Evolutionary conservation across 2,329 filamentous ascomycete genomes (phyloP).

Genomic region (Ceratocystis cubensis): DNA sequence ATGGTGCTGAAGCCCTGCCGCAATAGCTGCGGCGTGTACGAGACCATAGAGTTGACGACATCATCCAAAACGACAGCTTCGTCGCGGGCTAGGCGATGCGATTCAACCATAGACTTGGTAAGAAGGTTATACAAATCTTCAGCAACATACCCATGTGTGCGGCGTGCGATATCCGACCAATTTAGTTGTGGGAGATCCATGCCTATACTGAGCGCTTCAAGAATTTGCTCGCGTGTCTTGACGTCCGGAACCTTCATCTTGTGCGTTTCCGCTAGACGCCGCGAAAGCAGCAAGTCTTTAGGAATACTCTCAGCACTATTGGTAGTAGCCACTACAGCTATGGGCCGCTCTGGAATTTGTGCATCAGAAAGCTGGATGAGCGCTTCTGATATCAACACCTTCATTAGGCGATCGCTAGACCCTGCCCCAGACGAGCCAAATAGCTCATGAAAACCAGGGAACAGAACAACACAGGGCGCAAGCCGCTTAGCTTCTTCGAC

Average conservation of each 20-base stretch:
- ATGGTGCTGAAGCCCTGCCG: slow-evolving; percentile 92
- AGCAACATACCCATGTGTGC: slow-evolving; percentile 86
- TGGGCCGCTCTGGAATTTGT: slow-evolving; percentile 34
- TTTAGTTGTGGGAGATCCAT: slow-evolving; percentile 55
- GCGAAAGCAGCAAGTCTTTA: slow-evolving; percentile 59
- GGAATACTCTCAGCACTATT: slow-evolving; percentile 81
- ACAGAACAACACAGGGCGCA: slow-evolving; percentile 80
- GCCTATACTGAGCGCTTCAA: slow-evolving; percentile 58
- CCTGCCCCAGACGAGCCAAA: slow-evolving; percentile 17
- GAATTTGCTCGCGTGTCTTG: slow-evolving; percentile 61
- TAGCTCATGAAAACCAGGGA: slow-evolving; percentile 70
- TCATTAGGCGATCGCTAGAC: slow-evolving; percentile 61
- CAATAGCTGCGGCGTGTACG: slow-evolving; percentile 50
- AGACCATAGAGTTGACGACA: slow-evolving; percentile 62
- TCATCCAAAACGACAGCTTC: slow-evolving; percentile 32
- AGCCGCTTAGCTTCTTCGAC: slow-evolving; percentile 64
- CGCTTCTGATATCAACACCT: slow-evolving; percentile 9
- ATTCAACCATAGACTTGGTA: slow-evolving; percentile 29
- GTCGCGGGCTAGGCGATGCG: not conserved
- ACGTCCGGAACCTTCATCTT: slow-evolving; percentile 81
- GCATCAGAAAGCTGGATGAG: slow-evolving; percentile 15
- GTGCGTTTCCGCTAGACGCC: slow-evolving; percentile 70
- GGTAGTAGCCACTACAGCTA: slow-evolving; percentile 84
- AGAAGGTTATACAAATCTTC: slow-evolving; percentile 66
- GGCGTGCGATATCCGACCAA: slow-evolving; percentile 60